Conservation (phyloP, 2,329 filamentous ascomycete species). For the Arachnopeziza araneosa region DNA sequence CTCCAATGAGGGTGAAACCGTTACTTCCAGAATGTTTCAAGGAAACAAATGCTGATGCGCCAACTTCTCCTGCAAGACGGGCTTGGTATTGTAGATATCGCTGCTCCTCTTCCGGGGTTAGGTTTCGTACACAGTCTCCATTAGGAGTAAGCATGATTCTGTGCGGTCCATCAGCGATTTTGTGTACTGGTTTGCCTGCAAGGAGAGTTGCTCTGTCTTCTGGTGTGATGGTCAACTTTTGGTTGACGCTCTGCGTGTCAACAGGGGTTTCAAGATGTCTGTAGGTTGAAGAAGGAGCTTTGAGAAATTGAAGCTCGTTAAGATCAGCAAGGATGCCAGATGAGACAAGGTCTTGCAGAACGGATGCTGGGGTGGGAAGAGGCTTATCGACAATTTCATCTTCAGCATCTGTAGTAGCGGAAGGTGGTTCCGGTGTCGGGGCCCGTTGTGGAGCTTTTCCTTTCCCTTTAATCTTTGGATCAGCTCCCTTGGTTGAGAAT, state of each 20-base stretch:
- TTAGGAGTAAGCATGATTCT: constrained; percentile 70
- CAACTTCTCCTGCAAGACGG: constrained; percentile 45
- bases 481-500: constrained; percentile 9
- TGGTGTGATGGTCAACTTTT: constrained; percentile 44
- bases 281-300: constrained; percentile 30
- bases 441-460: constrained; percentile 17
- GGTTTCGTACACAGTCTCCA: constrained; percentile 68
- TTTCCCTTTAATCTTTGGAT: constrained; percentile 23
- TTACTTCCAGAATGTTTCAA: constrained; percentile 49
- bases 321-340: constrained; percentile 32
- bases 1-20: constrained; percentile 58
- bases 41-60: constrained; percentile 51
- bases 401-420: constrained; percentile 19
- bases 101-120: constrained; percentile 63
- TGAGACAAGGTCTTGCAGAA: constrained; percentile 36
- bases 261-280: constrained; percentile 30
- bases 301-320: constrained; percentile 38
- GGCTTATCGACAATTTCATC: constrained; percentile 27
- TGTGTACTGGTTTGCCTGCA: constrained; percentile 54
- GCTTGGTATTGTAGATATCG: constrained; percentile 65
- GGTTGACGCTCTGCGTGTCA: constrained; percentile 21
- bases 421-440: constrained; percentile 15
- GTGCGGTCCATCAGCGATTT: constrained; percentile 54
- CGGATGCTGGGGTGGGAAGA: constrained; percentile 26
- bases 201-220: constrained; percentile 51